Percentiles rank a stretch among this genome's conserved stretches.
Evolutionary conservation across 1,139 yeast species (phyloP).

Genomic region (Magnusiomyces suaveolens): DNA sequence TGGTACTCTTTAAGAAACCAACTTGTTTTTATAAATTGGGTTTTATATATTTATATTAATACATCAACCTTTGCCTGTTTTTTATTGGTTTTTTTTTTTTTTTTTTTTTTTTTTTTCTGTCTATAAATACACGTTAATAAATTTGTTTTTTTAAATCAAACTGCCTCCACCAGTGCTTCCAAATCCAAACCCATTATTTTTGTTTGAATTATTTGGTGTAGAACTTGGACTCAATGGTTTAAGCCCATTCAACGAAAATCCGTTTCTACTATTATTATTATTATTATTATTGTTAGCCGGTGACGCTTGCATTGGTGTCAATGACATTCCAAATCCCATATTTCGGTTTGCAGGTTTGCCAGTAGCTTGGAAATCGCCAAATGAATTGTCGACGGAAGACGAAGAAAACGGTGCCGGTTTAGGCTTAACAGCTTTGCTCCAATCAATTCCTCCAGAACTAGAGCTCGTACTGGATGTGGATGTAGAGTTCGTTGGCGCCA

Average conservation of each 20-base stretch:
- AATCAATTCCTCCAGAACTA: conserved; percentile 10
- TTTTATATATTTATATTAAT: too few species aligned
- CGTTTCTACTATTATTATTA: not conserved
- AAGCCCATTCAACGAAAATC: not conserved
- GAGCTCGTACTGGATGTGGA: conserved; percentile 1
- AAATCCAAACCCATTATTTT: not conserved
- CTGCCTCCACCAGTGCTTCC: not conserved
- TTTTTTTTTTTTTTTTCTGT: too few species aligned
- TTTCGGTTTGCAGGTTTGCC: not conserved
- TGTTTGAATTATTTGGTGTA: not conserved
- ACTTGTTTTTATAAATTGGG: too few species aligned
- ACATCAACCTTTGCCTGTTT: too few species aligned
- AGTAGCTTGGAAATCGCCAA: conserved; percentile 2
- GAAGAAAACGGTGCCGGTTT: not conserved
- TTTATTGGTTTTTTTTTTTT: too few species aligned
- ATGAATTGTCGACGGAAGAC: not conserved
- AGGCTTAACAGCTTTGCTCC: conserved; percentile 10
- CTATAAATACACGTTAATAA: too few species aligned
- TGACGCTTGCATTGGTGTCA: not conserved
- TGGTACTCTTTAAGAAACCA: conserved; percentile 46
- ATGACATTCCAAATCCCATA: not conserved
- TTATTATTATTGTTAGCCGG: not conserved
- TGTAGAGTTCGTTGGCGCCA: conserved; percentile 1
- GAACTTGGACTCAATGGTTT: not conserved
- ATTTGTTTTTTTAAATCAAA: not conserved